A percentile compares a stretch with the other conserved stretches of the same genome.
phyloP scores from a whole-genome alignment of 352 stramenopile genomes.

The Thraustochytrium striatum region DNA sequence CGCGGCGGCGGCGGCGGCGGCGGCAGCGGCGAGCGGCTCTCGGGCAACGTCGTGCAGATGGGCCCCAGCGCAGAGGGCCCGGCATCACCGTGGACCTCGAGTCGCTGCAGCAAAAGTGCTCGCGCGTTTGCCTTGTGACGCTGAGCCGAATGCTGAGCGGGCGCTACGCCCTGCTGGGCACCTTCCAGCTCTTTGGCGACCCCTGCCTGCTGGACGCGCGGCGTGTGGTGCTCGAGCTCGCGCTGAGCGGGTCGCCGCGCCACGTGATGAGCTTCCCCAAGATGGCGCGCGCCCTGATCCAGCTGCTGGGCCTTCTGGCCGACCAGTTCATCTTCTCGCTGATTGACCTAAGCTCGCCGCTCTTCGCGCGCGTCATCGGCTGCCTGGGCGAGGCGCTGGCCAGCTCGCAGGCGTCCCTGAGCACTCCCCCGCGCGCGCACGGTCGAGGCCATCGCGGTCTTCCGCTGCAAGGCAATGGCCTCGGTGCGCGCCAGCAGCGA shows the following conservation, averaged over 20 bases:
- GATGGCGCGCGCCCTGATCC: constrained; percentile 27
- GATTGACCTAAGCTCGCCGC: neutral
- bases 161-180: constrained; percentile 29
- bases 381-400: constrained; percentile 39
- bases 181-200: constrained; percentile 44
- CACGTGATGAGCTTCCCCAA: constrained; percentile 42
- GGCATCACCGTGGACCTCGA: constrained; percentile 37
- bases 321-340: constrained; percentile 41
- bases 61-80: constrained; percentile 5
- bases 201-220: constrained; percentile 14
- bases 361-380: constrained; percentile 40
- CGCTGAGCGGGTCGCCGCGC: neutral
- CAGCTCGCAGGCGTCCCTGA: neutral
- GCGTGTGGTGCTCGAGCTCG: constrained; percentile 22
- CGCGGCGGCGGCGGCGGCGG: neutral
- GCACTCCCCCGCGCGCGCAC: neutral
- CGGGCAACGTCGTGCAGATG: constrained; percentile 20
- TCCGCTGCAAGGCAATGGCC: constrained; percentile 9
- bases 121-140: constrained; percentile 31
- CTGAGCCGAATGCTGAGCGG: constrained; percentile 40
- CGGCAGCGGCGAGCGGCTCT: neutral
- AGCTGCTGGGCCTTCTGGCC: constrained; percentile 3
- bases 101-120: constrained; percentile 37
- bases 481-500: neutral
- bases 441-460: constrained; percentile 33